phyloP scores from a whole-genome alignment of 306 rosid genomes.

The Ammopiptanthus mongolicus region DNA sequence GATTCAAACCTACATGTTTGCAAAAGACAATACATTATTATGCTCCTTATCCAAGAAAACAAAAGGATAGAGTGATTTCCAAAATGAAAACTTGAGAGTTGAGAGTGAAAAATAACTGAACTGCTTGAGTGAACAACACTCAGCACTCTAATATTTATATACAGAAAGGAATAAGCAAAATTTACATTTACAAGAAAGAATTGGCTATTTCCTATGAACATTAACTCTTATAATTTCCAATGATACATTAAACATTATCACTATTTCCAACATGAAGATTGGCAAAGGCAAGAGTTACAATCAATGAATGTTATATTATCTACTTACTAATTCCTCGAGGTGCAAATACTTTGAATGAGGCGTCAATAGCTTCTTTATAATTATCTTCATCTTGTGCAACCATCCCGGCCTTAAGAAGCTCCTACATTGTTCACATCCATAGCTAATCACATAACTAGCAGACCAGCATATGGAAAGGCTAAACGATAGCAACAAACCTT shows the following conservation, averaged over 20 bases:
- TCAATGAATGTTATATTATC: not conserved
- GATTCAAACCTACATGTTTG: not conserved
- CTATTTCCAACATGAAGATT: conserved; percentile 11
- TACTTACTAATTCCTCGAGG: conserved; percentile 86
- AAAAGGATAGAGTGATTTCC: not conserved
- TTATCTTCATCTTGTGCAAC: conserved; percentile 83
- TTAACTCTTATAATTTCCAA: not conserved
- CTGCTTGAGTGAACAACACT: not conserved
- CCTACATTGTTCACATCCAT: conserved; percentile 48
- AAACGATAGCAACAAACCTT: conserved; percentile 55
- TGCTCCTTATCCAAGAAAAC: conserved; percentile 17
- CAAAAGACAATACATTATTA: not conserved
- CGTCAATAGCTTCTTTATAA: conserved; percentile 88
- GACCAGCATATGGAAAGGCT: conserved; percentile 3
- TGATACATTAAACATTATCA: too few species aligned
- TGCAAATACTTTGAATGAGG: conserved; percentile 92
- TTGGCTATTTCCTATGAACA: not conserved
- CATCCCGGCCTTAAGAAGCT: conserved; percentile 70
- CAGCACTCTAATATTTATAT: not conserved
- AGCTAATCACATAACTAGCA: conserved; percentile 19
- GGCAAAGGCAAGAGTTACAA: not conserved
- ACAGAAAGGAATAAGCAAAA: not conserved
- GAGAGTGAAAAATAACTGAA: not conserved
- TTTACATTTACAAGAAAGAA: not conserved
- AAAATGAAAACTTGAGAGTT: not conserved